Percentiles rank a stretch among this genome's conserved stretches.
phyloP scores from a whole-genome alignment of 208 protist species.

The Acanthamoeba castellanii region DNA sequence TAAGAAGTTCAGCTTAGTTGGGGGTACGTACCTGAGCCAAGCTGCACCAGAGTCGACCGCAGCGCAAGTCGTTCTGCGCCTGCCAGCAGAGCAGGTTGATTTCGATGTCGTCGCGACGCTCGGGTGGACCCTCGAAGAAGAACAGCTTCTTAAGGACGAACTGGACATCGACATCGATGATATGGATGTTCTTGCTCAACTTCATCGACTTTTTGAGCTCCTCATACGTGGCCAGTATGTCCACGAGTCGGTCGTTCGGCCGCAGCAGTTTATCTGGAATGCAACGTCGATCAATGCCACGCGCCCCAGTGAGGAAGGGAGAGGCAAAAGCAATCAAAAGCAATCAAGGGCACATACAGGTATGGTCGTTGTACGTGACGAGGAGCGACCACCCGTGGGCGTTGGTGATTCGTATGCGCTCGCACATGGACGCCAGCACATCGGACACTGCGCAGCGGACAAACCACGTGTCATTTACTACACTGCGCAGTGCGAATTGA shows the following conservation, averaged over 20 bases:
- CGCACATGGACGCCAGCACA: not conserved
- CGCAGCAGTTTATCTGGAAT: not conserved
- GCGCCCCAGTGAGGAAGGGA: no score
- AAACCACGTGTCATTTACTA: not conserved
- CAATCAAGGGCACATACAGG: not conserved
- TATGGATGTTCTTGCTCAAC: not conserved
- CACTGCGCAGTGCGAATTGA: not conserved
- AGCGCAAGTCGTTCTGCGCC: conserved; percentile 38
- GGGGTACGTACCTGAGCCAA: not conserved
- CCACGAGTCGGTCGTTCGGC: not conserved
- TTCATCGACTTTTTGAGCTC: conserved; percentile 59
- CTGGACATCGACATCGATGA: conserved; percentile 14
- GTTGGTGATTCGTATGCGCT: not conserved
- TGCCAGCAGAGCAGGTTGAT: conserved; percentile 16
- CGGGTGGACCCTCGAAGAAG: not conserved
- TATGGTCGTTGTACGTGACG: conserved; percentile 32
- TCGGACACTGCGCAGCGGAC: not conserved
- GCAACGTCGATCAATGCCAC: not conserved
- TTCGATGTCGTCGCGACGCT: not conserved
- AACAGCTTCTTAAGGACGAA: conserved; percentile 49
- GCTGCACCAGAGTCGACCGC: conserved; percentile 15
- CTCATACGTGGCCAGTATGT: conserved; percentile 46
- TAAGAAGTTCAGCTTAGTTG: no score
- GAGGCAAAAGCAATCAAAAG: no score
- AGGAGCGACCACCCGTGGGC: not conserved